These are phyloP conservation scores for Sugiyamaella pinicola DNA, from an alignment of 1,139 yeast genomes.

Conservation along the genomic window DNA sequence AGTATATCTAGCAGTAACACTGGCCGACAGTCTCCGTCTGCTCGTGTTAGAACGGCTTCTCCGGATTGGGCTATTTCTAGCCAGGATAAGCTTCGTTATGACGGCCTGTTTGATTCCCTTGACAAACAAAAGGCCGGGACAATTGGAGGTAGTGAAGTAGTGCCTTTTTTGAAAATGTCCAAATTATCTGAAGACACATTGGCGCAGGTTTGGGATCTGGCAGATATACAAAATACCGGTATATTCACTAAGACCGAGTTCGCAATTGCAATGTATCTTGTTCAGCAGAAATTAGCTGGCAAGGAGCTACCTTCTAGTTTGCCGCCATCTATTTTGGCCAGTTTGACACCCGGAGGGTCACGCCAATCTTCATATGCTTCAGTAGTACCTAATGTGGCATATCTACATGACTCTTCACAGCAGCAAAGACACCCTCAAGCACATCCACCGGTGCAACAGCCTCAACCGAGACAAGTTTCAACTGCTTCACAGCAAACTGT, in stretches of 20 bases:
- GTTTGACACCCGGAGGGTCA: slow-evolving; percentile 24
- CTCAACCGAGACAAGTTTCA: slow-evolving; percentile 22
- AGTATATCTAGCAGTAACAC: slow-evolving; percentile 27
- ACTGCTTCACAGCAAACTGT: slow-evolving; percentile 16
- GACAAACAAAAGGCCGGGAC: slow-evolving; percentile 67
- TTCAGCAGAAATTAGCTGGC: slow-evolving; percentile 81
- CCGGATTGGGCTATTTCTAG: slow-evolving; percentile 69
- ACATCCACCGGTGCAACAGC: slow-evolving; percentile 29
- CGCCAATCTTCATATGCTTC: slow-evolving; percentile 30
- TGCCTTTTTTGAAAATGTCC: slow-evolving; percentile 85
- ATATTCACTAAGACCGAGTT: slow-evolving; percentile 79
- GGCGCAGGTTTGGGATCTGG: slow-evolving; percentile 92
- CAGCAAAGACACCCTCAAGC: slow-evolving; percentile 6
- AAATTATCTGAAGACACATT: slow-evolving; percentile 80
- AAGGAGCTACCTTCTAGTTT: slow-evolving; percentile 63
- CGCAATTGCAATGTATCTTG: slow-evolving; percentile 90
- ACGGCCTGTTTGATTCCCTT: slow-evolving; percentile 71
- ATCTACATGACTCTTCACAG: slow-evolving; percentile 27
- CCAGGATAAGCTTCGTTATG: slow-evolving; percentile 75
- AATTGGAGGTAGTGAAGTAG: slow-evolving; percentile 72
- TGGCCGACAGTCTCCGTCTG: slow-evolving; percentile 22
- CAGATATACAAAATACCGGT: slow-evolving; percentile 89
- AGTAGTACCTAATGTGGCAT: slow-evolving; percentile 29
- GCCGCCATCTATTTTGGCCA: slow-evolving; percentile 38
- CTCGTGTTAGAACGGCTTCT: slow-evolving; percentile 16